phyloP scores from a whole-genome alignment of 2,329 filamentous ascomycete genomes.

The Trichoderma sp. region DNA sequence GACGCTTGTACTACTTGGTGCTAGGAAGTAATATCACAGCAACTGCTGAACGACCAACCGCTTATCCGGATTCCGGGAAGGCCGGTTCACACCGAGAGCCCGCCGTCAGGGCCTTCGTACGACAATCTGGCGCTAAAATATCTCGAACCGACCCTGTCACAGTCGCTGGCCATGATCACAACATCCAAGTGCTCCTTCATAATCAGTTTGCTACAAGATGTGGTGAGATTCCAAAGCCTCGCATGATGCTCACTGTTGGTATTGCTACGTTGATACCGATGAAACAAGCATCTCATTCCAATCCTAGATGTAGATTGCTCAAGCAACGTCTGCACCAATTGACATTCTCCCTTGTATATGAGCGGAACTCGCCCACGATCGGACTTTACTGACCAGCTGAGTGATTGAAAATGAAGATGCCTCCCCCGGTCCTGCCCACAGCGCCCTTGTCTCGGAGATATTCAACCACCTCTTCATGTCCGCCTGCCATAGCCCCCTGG shows the following conservation, averaged over 20 bases:
- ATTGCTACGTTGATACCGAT: not conserved
- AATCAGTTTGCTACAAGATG: not conserved
- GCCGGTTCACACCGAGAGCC: not conserved
- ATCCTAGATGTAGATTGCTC: not conserved
- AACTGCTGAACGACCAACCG: not conserved
- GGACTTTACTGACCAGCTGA: not conserved
- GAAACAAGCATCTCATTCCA: not conserved
- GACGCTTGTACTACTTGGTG: not conserved
- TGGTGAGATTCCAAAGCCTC: not conserved
- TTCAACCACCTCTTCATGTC: constrained; percentile 40
- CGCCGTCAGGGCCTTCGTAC: not conserved
- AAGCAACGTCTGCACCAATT: not conserved
- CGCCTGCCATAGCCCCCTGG: constrained; percentile 35
- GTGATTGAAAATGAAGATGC: constrained; percentile 2
- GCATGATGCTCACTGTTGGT: not conserved
- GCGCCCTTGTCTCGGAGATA: constrained; percentile 39
- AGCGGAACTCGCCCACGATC: not conserved
- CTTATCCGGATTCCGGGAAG: not conserved
- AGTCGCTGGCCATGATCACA: not conserved
- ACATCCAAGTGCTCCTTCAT: not conserved
- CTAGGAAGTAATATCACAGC: not conserved
- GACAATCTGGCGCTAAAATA: not conserved
- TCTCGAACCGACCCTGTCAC: not conserved
- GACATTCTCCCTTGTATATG: not conserved
- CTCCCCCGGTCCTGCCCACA: not conserved